Conservation (phyloP, 345 rosid species). For the Diplotaxis tenuifolia region DNA sequence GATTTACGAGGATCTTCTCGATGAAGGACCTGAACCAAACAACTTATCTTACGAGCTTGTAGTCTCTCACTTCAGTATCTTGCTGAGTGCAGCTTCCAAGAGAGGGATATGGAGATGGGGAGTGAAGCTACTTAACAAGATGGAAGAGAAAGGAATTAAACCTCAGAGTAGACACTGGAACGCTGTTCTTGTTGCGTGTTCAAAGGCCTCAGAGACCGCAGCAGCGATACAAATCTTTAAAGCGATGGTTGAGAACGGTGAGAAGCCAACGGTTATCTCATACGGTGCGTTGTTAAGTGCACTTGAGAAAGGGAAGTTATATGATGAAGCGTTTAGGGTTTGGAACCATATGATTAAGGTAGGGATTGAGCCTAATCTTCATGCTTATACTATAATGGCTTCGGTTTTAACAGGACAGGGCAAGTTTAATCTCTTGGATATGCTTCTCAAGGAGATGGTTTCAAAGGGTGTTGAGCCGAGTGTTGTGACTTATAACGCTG, state of each 20-base stretch:
- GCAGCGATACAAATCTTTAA: conserved; percentile 78
- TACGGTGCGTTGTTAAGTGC: conserved; percentile 86
- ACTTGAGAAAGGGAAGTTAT: conserved; percentile 83
- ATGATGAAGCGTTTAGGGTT: conserved; percentile 75
- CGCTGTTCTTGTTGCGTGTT: conserved; percentile 86
- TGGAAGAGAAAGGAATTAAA: conserved; percentile 85
- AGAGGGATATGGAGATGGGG: conserved; percentile 96
- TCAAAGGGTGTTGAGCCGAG: conserved; percentile 63
- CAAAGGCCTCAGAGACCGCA: conserved; percentile 77
- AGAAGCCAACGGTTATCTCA: conserved; percentile 82
- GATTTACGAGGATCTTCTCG: conserved; percentile 85
- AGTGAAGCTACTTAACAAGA: conserved; percentile 66
- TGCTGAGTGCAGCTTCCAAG: conserved; percentile 70
- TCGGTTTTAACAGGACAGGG: conserved; percentile 66
- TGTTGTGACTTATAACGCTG: conserved; percentile 86
- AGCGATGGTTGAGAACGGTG: conserved; percentile 84
- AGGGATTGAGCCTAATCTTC: conserved; percentile 63
- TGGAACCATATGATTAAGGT: conserved; percentile 95
- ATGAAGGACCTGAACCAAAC: conserved; percentile 83
- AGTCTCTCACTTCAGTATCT: conserved; percentile 68
- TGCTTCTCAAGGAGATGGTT: conserved; percentile 64
- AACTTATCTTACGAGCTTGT: conserved; percentile 66
- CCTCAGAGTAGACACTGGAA: conserved; percentile 83
- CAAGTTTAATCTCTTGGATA: conserved; percentile 61
- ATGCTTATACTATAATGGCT: conserved; percentile 85